phyloP scores from a whole-genome alignment of 2,329 filamentous ascomycete genomes.

The Talaromyces verruculosus region DNA sequence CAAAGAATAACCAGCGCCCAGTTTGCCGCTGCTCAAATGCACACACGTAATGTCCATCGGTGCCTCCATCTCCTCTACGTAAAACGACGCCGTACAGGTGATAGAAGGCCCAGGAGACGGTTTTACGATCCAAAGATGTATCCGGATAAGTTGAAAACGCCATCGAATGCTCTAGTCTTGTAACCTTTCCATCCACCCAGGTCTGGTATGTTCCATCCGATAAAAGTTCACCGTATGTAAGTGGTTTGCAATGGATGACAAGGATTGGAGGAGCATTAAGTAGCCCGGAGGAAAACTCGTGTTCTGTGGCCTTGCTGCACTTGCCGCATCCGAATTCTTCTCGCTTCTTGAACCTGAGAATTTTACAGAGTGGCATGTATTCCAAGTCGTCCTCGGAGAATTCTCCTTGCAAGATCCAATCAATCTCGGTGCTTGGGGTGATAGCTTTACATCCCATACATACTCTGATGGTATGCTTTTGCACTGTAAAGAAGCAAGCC shows the following conservation, averaged over 20 bases:
- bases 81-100: constrained; percentile 30
- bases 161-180: constrained; percentile 2
- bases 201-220: background rate
- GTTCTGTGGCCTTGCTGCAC: background rate
- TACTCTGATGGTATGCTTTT: no score
- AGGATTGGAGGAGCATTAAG: constrained; percentile 4
- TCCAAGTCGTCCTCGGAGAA: background rate
- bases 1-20: background rate
- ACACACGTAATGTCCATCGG: constrained; percentile 28
- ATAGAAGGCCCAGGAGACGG: constrained; percentile 24
- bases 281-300: background rate
- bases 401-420: background rate
- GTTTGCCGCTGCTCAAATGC: constrained; percentile 25
- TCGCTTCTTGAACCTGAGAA: background rate
- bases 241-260: background rate
- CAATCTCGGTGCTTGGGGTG: no score
- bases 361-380: background rate
- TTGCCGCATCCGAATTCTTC: no score
- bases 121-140: background rate
- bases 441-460: no score
- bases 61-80: constrained; percentile 21
- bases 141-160: constrained; percentile 1
- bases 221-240: no score
- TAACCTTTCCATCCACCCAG: background rate
- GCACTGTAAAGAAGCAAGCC: no score